Base-by-base conservation (phyloP, 2,329 filamentous ascomycete genomes). In the Alternaria conjuncta region DNA sequence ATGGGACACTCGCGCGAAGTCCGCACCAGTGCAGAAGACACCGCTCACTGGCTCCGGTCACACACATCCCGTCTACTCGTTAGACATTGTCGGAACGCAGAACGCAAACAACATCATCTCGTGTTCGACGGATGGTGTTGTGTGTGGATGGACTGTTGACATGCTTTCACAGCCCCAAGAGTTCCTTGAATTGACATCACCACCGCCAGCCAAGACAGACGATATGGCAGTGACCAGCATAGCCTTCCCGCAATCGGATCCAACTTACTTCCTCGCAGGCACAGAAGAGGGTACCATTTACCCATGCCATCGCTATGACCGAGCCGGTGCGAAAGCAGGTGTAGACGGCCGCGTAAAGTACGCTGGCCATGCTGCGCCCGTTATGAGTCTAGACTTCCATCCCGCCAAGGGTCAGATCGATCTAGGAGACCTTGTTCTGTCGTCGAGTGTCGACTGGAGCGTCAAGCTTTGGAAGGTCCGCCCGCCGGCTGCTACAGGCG, bases 71-170 rank as follows among this genome's bases (percentile, higher is more conserved):
- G 92, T 99, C 67, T 99, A 99, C 83, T 94, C 92, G 43, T 89
- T 99, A 61, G 92, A 96, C 66, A 96, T 99, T 59, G 93, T 99
- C 54, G 96, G 96, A 68, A 99, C 96, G 1, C 96, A 98, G 77
- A 99, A 99, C 79, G 96, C 96, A 63, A 97, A 97, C 83, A 99
- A 98, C 80, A 97, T 99, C 78, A 92, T 99, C 72, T 97, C 94
- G 32, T 95, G 93, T 78, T 97, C 94, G 2, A 99, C 96, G 1
- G 96, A 99, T 76, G 96, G 96, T 58, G 93, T 97, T 10, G 93
- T 98, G 45, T 99, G 96, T 80, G 93, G 94, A 51, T 99, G 96
- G 96, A 94, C 92, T 59, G 93, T 97, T 68, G 96, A 99, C 79
- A 98, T 99, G 89, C 92, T 99, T 64, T 93, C 95, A 1, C 93